Evolutionary conservation across 257 asterid genomes (phyloP), one percentile per base, ranked within the genome.

Genomic region (Solanum chilense): DNA sequence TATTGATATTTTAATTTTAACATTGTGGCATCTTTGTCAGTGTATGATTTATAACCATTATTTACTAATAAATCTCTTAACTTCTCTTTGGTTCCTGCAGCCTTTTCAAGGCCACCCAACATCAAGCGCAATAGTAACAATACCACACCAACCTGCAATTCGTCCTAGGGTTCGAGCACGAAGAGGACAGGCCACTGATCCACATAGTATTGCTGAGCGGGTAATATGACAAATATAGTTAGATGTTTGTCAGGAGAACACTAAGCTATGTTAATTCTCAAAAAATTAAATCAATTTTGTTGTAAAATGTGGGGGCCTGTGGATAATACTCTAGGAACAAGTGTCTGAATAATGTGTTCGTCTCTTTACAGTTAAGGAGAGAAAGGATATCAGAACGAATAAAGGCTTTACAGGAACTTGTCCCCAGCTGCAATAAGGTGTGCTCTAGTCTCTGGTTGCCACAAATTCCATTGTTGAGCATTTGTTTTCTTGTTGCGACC

Each of bases 401-500:
- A 68, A 95, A 92, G 94, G 98, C 98, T 74, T 90, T 95, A 94
- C 96, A 95, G 88, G 96, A 95, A 90, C 92, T 94, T 70, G 98
- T 94, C 90, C 98, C 98, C 86, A 93, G 95, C 94, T 94, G 97
- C 90, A 95, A 92, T 90, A 95, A 95, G 95, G 98, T 76, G 35
- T 42, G 60, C 56, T 95, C 71, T 85, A 90, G 77, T 9, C 52
- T 12, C 31, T 77, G 25, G 83, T 25, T 42, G 25, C 83, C 37
- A 45, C 84, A 45, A 78, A 45, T 78, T 78, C 62, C 13, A 7
- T 42, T 42, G 83, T n/a, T 77, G 60, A 42, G n/a, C 83, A 77
- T 77, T 77, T 13, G 1, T 76, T 14, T 52, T 76, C 9, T n/a
- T n/a, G 37, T 76, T 42, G 62, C 83, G 0, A 77, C 83, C n/a